A percentile compares a stretch with the other conserved stretches of the same genome.
phyloP scores from a whole-genome alignment of 768 basidiomycete species.

The Inosperma sp. region DNA sequence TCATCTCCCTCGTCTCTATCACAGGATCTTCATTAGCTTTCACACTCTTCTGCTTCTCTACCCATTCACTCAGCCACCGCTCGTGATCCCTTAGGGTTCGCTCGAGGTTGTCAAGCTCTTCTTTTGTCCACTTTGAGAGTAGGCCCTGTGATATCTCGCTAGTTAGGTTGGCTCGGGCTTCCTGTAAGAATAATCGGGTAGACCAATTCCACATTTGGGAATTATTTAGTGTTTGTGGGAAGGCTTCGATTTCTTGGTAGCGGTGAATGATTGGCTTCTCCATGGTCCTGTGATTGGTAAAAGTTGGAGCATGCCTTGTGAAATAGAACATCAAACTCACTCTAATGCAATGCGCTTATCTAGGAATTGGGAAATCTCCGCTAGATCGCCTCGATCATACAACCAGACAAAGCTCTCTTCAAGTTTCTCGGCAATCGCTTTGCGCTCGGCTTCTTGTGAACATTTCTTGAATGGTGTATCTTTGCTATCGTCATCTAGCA shows the following conservation, averaged over 20 bases:
- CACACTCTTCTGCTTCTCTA: constrained; percentile 76
- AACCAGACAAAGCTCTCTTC: constrained; percentile 82
- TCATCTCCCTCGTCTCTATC: constrained; percentile 83
- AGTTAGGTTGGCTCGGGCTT: constrained; percentile 73
- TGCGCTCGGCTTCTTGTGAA: constrained; percentile 69
- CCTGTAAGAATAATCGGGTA: constrained; percentile 78
- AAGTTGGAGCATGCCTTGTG: background rate
- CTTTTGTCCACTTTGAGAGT: constrained; percentile 76
- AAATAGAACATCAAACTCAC: constrained; percentile 45
- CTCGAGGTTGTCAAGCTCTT: constrained; percentile 82
- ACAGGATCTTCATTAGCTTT: constrained; percentile 78
- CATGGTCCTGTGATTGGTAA: constrained; percentile 45
- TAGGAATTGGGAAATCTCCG: constrained; percentile 69
- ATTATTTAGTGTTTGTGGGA: constrained; percentile 77
- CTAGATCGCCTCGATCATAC: constrained; percentile 75
- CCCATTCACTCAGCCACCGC: constrained; percentile 74
- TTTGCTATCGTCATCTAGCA: constrained; percentile 61
- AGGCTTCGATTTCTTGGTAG: constrained; percentile 83
- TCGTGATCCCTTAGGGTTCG: constrained; percentile 74
- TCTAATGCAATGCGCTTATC: constrained; percentile 77
- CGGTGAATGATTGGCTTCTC: constrained; percentile 83
- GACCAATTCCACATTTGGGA: constrained; percentile 87
- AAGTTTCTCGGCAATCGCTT: constrained; percentile 58
- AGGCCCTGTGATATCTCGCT: constrained; percentile 53
- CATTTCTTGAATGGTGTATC: constrained; percentile 81